Evolutionary conservation across 1,284 basidiomycete genomes (phyloP).

Genomic region (Rhizoctonia solani): DNA sequence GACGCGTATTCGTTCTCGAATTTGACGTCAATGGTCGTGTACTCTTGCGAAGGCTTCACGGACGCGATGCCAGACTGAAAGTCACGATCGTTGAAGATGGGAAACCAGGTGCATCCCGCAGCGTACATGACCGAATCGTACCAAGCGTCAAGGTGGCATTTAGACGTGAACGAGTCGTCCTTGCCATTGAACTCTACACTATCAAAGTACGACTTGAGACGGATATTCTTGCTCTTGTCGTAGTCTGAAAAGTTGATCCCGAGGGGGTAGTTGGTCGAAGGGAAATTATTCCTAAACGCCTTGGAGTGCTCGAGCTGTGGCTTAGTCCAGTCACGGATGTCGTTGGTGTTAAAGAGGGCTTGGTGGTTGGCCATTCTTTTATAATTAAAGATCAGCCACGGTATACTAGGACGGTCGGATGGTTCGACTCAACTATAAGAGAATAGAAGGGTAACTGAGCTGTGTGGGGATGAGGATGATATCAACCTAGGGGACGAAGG

Average conservation of each 20-base stretch:
- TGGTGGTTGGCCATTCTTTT: background rate
- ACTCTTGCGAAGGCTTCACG: no score
- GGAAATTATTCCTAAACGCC: background rate
- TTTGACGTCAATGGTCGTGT: no score
- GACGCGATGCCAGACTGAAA: background rate
- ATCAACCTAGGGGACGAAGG: no score
- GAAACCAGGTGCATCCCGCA: constrained; percentile 24
- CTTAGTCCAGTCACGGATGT: background rate
- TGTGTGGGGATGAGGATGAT: no score
- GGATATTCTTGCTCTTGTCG: background rate
- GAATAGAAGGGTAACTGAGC: no score
- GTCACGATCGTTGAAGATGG: background rate
- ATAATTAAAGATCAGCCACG: background rate
- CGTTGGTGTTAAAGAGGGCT: background rate
- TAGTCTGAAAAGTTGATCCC: constrained; percentile 30
- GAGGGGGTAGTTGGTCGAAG: background rate
- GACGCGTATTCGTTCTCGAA: constrained; percentile 29
- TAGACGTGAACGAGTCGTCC: background rate
- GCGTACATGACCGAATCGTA: constrained; percentile 22
- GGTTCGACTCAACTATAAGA: no score
- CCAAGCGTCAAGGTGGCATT: constrained; percentile 33
- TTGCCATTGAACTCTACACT: background rate
- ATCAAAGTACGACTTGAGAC: constrained; percentile 1
- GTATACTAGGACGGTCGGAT: no score
- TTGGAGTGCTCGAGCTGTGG: background rate